These are phyloP conservation scores for Microcos paniculata DNA, from an alignment of 345 rosid genomes.

Conservation along the genomic window DNA sequence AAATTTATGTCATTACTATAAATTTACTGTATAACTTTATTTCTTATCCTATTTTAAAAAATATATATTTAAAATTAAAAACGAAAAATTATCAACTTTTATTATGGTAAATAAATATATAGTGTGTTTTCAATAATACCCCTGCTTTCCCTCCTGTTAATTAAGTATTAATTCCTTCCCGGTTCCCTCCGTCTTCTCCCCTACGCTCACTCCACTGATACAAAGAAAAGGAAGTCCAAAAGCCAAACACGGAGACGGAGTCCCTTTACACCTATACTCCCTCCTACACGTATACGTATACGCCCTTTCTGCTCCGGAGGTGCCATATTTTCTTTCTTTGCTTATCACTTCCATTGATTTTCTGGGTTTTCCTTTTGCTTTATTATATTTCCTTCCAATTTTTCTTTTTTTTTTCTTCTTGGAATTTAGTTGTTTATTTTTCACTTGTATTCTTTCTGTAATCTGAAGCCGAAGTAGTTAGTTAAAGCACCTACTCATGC, in stretches of 20 bases:
- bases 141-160: no score
- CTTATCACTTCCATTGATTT: not conserved
- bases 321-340: not conserved
- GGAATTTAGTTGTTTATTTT: not conserved
- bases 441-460: not conserved
- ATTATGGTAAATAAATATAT: no score
- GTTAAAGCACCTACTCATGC: not conserved
- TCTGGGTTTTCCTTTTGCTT: not conserved
- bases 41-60: no score
- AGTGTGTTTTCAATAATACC: no score
- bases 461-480: not conserved
- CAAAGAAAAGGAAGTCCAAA: not conserved
- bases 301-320: conserved; percentile 15
- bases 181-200: no score
- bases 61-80: no score
- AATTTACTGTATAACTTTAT: no score
- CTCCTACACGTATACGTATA: not conserved
- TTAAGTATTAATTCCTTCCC: no score
- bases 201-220: no score
- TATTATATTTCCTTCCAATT: not conserved
- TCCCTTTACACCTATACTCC: not conserved
- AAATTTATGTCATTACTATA: no score
- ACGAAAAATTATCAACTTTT: no score
- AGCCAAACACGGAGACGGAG: not conserved
- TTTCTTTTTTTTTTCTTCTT: not conserved